A percentile compares a stretch with the other conserved stretches of the same genome.
These are phyloP conservation scores for sorghum (Sorghum bicolor) DNA, from an alignment of 176 grass and related monocot species.

Conservation along the genomic window DNA sequence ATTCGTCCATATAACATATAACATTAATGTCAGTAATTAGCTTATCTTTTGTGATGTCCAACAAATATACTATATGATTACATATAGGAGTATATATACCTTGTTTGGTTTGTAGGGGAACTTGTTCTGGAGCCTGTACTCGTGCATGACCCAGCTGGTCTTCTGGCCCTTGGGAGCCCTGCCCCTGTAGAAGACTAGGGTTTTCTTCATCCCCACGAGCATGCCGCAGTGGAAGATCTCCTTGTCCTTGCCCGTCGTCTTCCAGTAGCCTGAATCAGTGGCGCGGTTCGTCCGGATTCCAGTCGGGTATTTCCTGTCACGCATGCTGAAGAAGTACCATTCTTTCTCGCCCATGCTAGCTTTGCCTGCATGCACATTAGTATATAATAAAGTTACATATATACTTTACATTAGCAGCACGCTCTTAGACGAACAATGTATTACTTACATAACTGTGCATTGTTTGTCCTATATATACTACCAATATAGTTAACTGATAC, in stretches of 20 bases:
- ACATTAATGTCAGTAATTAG: neutral
- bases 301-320: constrained; percentile 73
- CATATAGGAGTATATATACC: constrained; percentile 23
- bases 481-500: neutral
- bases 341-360: constrained; percentile 89
- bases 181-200: constrained; percentile 76
- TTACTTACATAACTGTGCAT: too few species aligned
- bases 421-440: too few species aligned
- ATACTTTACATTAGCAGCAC: too few species aligned
- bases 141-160: constrained; percentile 91
- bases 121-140: constrained; percentile 75
- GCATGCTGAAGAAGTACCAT: constrained; percentile 92
- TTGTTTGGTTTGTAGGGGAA: constrained; percentile 77
- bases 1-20: neutral
- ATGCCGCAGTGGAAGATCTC: constrained; percentile 67
- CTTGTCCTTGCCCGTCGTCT: constrained; percentile 85
- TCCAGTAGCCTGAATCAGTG: constrained; percentile 81
- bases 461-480: too few species aligned
- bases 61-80: neutral
- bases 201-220: constrained; percentile 84
- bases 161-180: constrained; percentile 79
- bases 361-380: constrained; percentile 38
- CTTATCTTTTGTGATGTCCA: neutral
- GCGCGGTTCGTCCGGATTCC: constrained; percentile 74
- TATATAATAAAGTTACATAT: too few species aligned